Base-by-base conservation (phyloP, 2,329 filamentous ascomycete species). In the Lecanosticta acicola region DNA sequence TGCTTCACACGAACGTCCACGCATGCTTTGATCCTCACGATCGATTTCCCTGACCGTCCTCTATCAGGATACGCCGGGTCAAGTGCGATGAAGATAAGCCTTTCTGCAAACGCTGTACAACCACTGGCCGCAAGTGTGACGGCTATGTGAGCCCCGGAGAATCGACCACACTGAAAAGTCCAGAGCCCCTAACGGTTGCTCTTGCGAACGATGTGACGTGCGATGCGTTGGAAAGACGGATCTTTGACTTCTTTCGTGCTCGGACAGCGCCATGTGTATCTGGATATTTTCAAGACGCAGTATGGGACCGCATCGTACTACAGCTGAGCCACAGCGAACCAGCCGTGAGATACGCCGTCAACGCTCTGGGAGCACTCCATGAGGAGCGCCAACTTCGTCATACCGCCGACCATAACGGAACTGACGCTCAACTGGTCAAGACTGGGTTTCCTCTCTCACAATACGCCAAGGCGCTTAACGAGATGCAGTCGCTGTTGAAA, bases 71-170 rank as follows among this genome's bases (percentile, higher is more conserved):
- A 24, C 73, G 76, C 41, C 74, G 76, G 46, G 71, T 79, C 43
- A 79, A 79, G 59, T 80, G 77, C 58, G 76, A 78, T 51, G 77
- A 80, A 61, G 64, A 61, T 14, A 77, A 74, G 35, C 35, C 35
- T 37, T 37, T 37, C 11, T 37, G 35, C 35, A 37, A 37, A 11
- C 35, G 35, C 8, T 37, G 77, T 55, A 70, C 69, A 26, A 75
- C 72, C 45, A 79, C 77, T 2, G 76, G 77, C 10, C 70, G 77
- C 42, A 72, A 69, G 53, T 80, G 77, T 56, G 77, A 80, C 57
- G 78, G 78, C 47, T 80, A 81, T 43, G 55, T 48, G 16, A 34
- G 43, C 10, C 47, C 45, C 33, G 42, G 46, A 24, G 49, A 54
- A 10, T 45, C 42, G 20, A 32, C 45, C 39, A 39, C 39, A 46